A percentile compares a stretch with the other conserved stretches of the same genome.
These are phyloP conservation scores for Daldinia grandis DNA, from an alignment of 495 filamentous ascomycete genomes.

Conservation along the genomic window DNA sequence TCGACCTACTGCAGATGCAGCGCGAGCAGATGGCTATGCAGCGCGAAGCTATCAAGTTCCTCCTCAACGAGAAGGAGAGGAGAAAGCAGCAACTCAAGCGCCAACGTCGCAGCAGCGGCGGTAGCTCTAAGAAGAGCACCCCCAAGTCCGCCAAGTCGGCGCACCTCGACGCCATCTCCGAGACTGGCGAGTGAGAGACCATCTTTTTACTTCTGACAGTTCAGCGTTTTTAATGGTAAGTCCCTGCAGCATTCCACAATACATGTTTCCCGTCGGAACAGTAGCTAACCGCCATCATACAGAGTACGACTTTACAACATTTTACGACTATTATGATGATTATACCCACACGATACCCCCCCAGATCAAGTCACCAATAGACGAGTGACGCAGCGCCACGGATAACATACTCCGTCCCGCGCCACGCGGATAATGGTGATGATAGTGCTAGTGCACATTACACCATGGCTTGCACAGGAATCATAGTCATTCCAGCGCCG, in stretches of 20 bases:
- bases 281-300: background rate
- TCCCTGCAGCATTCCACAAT: background rate
- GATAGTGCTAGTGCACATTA: background rate
- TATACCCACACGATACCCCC: slow-evolving; percentile 35
- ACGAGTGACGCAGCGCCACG: slow-evolving; percentile 1
- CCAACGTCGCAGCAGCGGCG: slow-evolving; percentile 42
- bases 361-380: background rate
- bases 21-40: slow-evolving; percentile 56
- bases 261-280: background rate
- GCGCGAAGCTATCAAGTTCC: slow-evolving; percentile 54
- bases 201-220: slow-evolving; percentile 8
- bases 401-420: slow-evolving; percentile 4
- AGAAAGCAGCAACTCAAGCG: slow-evolving; percentile 44
- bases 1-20: slow-evolving; percentile 54
- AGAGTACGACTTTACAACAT: slow-evolving; percentile 15
- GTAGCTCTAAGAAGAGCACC: slow-evolving; percentile 51
- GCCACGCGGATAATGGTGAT: slow-evolving; percentile 13
- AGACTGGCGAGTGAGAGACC: slow-evolving; percentile 50
- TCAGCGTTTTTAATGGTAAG: slow-evolving; percentile 42
- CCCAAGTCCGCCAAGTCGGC: slow-evolving; percentile 53
- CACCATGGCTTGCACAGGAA: background rate
- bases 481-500: background rate
- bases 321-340: slow-evolving; percentile 35
- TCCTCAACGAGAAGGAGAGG: slow-evolving; percentile 59
- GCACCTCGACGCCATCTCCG: slow-evolving; percentile 60